Evolutionary conservation across 1,284 basidiomycete genomes (phyloP).

Genomic region (Ceratobasidium sp.): DNA sequence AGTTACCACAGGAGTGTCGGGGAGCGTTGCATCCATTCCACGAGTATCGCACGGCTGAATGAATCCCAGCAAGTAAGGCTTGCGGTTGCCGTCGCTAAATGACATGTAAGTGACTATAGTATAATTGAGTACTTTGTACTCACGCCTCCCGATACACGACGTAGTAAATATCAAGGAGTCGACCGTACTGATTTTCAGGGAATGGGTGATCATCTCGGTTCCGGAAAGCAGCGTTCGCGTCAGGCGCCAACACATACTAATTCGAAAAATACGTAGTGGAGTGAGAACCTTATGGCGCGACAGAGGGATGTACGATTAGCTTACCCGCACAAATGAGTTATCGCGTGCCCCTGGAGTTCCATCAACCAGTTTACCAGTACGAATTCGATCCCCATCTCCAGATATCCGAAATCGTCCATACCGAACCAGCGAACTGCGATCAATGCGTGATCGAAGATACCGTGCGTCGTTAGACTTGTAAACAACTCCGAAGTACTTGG

Average conservation of each 20-base stretch:
- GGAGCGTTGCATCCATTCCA: conserved; percentile 12
- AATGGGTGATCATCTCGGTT: neutral
- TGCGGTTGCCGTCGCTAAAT: conserved; percentile 3
- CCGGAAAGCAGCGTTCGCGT: neutral
- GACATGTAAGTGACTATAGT: neutral
- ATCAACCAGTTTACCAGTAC: neutral
- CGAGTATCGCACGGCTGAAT: conserved; percentile 1
- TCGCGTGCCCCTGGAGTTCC: neutral
- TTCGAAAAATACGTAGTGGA: neutral
- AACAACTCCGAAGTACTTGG: conserved; percentile 4
- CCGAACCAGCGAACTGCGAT: neutral
- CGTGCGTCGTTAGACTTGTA: neutral
- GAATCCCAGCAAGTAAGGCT: conserved; percentile 13
- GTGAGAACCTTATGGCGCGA: neutral
- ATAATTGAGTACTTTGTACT: neutral
- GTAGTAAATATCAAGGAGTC: conserved; percentile 11
- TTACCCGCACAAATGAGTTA: conserved; percentile 15
- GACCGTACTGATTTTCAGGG: conserved; percentile 16
- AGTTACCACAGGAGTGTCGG: neutral
- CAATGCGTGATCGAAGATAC: neutral
- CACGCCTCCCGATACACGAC: conserved; percentile 16
- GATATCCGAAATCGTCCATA: conserved; percentile 11
- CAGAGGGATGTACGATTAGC: neutral
- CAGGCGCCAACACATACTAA: conserved; percentile 5
- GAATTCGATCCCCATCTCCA: neutral